Percentiles rank a stretch among this genome's conserved stretches.
Evolutionary conservation across 768 basidiomycete genomes (phyloP).

Genomic region (Sistotremastrum niveocremeum): DNA sequence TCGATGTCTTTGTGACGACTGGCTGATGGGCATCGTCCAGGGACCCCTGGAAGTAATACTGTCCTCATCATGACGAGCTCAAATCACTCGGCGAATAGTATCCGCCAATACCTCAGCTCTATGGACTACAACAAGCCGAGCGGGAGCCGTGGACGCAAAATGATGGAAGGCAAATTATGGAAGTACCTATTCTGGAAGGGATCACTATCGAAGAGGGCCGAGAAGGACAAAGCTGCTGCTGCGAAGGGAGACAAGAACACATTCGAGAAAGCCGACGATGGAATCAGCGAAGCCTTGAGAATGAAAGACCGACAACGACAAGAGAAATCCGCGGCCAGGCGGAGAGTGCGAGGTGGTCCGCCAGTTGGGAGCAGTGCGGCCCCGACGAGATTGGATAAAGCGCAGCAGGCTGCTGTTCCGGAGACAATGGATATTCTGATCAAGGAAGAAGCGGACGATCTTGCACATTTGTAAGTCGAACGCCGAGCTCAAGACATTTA

Average conservation of each 20-base stretch:
- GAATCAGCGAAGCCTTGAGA: conserved; percentile 59
- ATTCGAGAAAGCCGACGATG: conserved; percentile 18
- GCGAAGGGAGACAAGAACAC: conserved; percentile 13
- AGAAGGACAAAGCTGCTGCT: conserved; percentile 3
- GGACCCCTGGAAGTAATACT: conserved; percentile 47
- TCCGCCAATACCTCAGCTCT: conserved; percentile 67
- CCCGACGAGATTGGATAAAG: too few relatives aligned
- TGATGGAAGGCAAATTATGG: conserved; percentile 70
- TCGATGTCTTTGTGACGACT: not conserved
- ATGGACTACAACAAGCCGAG: conserved; percentile 44
- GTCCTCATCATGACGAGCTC: conserved; percentile 86
- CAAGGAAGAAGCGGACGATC: too few relatives aligned
- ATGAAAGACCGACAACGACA: conserved; percentile 59
- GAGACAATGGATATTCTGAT: too few relatives aligned
- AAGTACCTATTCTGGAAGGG: conserved; percentile 77
- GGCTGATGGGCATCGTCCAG: conserved; percentile 14
- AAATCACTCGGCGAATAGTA: conserved; percentile 51
- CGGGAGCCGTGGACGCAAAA: conserved; percentile 50
- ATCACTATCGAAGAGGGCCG: conserved; percentile 18
- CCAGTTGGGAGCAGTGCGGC: conserved; percentile 8
- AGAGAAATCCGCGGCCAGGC: conserved; percentile 45
- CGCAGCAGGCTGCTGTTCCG: too few relatives aligned
- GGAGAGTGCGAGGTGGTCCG: conserved; percentile 69
- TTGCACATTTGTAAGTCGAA: too few relatives aligned
- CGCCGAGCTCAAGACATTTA: too few relatives aligned